These are phyloP conservation scores for Hymenoscyphus fraxineus DNA, from an alignment of 2,329 filamentous ascomycete genomes.

Conservation along the genomic window DNA sequence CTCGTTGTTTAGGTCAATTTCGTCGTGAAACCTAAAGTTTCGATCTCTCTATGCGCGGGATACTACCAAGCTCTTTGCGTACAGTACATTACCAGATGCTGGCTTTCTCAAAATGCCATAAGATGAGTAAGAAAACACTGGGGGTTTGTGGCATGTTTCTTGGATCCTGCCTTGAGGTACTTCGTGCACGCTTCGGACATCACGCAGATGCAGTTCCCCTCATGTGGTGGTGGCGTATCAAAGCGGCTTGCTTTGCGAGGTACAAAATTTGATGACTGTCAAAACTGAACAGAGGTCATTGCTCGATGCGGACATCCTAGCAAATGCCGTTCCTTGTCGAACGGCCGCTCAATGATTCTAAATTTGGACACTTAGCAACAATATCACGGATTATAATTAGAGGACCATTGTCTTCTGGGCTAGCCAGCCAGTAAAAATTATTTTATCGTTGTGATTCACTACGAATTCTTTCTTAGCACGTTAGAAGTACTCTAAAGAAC, in stretches of 20 bases:
- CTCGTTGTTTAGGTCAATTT: not conserved
- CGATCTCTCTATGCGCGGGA: not conserved
- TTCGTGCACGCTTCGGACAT: not conserved
- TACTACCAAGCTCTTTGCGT: not conserved
- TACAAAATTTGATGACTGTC: not conserved
- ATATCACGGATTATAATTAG: not conserved
- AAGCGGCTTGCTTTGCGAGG: not conserved
- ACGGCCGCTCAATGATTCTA: not conserved
- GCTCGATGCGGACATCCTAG: not conserved
- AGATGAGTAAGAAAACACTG: not conserved
- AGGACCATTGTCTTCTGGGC: too few relatives aligned
- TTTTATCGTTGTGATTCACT: too few relatives aligned
- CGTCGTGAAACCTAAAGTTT: not conserved
- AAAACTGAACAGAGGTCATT: not conserved
- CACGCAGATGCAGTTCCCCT: not conserved
- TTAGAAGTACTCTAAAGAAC: too few relatives aligned
- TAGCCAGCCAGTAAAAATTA: too few relatives aligned
- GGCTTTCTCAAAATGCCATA: not conserved
- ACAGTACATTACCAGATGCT: not conserved
- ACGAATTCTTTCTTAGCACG: too few relatives aligned
- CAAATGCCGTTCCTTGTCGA: not conserved
- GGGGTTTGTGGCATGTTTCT: not conserved
- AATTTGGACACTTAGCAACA: not conserved
- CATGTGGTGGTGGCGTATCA: not conserved
- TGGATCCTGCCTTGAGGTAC: not conserved